Evolutionary conservation across 805 yeast species (phyloP).

Genomic region (Candida parachauliodes): DNA sequence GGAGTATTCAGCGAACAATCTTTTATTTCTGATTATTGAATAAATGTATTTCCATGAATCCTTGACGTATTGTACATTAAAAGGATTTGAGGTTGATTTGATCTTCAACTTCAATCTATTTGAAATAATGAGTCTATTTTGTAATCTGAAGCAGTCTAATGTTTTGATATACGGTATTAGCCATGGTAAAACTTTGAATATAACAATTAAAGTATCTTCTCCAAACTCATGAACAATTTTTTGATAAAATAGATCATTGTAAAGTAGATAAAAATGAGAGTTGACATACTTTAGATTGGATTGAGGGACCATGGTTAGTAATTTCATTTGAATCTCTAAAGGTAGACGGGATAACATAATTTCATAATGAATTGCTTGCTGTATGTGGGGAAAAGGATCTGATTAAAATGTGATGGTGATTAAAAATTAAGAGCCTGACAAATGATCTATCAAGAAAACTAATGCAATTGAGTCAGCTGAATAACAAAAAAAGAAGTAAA

Average conservation of each 20-base stretch:
- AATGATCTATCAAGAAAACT: too few relatives aligned
- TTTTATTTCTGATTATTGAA: constrained; percentile 46
- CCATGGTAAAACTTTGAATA: constrained; percentile 37
- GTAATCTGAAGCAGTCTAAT: constrained; percentile 32
- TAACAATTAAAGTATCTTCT: constrained; percentile 26
- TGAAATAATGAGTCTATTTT: constrained; percentile 24
- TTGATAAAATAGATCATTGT: constrained; percentile 47
- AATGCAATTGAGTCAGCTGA: too few relatives aligned
- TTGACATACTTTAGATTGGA: constrained; percentile 32
- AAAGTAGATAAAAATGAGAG: constrained; percentile 44
- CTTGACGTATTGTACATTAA: constrained; percentile 30
- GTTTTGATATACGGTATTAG: constrained; percentile 33
- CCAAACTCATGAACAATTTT: constrained; percentile 36
- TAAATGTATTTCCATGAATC: constrained; percentile 58
- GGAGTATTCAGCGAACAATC: constrained; percentile 48
- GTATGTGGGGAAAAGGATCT: neutral
- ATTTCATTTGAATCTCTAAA: constrained; percentile 37
- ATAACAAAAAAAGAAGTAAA: too few relatives aligned
- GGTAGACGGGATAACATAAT: constrained; percentile 29
- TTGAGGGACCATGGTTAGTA: constrained; percentile 30
- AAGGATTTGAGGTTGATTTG: constrained; percentile 17
- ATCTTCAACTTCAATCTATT: constrained; percentile 27
- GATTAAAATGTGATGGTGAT: too few relatives aligned
- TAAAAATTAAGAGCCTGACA: too few relatives aligned
- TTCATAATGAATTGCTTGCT: neutral